Evolutionary conservation across 441 rosid species (phyloP).

Genomic region (California macrophylla): DNA sequence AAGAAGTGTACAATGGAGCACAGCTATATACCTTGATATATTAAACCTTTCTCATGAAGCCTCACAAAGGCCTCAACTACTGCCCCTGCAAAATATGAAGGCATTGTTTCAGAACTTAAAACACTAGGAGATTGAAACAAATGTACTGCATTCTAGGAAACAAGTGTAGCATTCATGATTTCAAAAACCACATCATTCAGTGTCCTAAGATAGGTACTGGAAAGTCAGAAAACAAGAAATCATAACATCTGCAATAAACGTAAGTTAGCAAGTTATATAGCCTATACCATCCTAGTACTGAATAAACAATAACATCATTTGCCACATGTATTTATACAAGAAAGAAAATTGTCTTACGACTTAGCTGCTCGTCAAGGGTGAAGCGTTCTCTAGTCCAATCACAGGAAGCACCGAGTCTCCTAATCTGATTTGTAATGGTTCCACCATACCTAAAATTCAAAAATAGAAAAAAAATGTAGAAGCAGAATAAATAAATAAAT

Average conservation of each 20-base stretch:
- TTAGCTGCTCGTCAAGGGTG: conserved; percentile 94
- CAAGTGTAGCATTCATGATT: neutral
- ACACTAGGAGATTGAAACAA: conserved; percentile 6
- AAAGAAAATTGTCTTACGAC: conserved; percentile 77
- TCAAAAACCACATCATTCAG: neutral
- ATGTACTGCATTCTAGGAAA: neutral
- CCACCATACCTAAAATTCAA: conserved; percentile 70
- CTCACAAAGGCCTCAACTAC: conserved; percentile 83
- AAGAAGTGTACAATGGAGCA: conserved; percentile 6
- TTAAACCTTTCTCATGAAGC: conserved; percentile 90
- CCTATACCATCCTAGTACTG: neutral
- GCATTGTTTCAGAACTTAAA: conserved; percentile 24
- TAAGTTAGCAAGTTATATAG: neutral
- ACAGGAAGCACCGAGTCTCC: conserved; percentile 96
- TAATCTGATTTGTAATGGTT: conserved; percentile 83
- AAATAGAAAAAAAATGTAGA: conserved; percentile 1
- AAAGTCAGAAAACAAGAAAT: neutral
- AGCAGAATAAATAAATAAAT: neutral
- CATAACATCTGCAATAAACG: neutral
- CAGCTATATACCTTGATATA: conserved; percentile 61
- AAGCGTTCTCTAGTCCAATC: conserved; percentile 91
- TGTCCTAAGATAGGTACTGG: neutral
- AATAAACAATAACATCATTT: conserved; percentile 6
- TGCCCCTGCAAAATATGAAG: conserved; percentile 49
- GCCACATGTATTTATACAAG: conserved; percentile 24